A percentile compares a stretch with the other conserved stretches of the same genome.
phyloP scores from a whole-genome alignment of 164 flowering plant genomes.

The Vitis amurensis region DNA sequence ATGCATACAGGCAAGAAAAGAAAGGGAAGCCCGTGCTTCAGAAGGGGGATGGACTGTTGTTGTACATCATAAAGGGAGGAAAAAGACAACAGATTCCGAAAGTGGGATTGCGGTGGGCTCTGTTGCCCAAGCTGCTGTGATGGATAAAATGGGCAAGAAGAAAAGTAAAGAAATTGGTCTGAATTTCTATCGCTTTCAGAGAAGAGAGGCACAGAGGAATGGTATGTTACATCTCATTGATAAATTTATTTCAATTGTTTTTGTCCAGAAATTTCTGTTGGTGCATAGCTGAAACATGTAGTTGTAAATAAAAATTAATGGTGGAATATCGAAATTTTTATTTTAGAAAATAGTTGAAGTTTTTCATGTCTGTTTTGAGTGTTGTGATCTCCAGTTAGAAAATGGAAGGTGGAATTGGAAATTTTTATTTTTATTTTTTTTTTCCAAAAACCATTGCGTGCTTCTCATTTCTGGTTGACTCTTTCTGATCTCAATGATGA shows the following conservation, averaged over 20 bases:
- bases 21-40: slow-evolving; percentile 43
- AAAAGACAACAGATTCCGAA: slow-evolving; percentile 82
- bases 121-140: slow-evolving; percentile 67
- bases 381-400: too few species aligned
- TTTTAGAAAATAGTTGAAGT: too few species aligned
- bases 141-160: slow-evolving; percentile 66
- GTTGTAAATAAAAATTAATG: too few species aligned
- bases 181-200: slow-evolving; percentile 88
- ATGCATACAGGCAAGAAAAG: slow-evolving; percentile 57
- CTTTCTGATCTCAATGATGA: too few species aligned
- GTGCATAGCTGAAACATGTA: not conserved
- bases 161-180: slow-evolving; percentile 64
- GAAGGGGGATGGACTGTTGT: slow-evolving; percentile 94
- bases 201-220: slow-evolving; percentile 78
- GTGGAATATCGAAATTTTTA: too few species aligned
- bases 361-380: too few species aligned
- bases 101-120: slow-evolving; percentile 85
- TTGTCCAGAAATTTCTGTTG: not conserved
- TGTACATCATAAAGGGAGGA: slow-evolving; percentile 86
- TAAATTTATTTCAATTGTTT: not conserved
- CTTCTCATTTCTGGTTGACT: too few species aligned
- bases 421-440: too few species aligned
- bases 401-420: too few species aligned
- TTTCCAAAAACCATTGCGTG: too few species aligned
- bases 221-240: slow-evolving; percentile 44